Conservation (phyloP, 495 filamentous ascomycete genomes). For the Jackrogersella multiformis region DNA sequence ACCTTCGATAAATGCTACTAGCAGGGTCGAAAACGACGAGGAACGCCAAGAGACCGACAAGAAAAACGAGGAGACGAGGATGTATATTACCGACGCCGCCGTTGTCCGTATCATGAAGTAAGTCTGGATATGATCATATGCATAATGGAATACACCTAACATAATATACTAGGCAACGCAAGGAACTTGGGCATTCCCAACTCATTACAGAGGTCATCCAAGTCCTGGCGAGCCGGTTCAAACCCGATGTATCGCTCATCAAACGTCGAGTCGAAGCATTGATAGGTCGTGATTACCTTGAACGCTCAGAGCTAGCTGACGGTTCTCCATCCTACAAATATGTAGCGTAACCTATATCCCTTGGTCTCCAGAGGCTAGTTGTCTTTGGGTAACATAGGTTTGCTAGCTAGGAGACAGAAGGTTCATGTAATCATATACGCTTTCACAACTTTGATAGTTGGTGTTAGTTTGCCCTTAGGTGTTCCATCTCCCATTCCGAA, state of each 20-base stretch:
- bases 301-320: constrained; percentile 69
- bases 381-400: neutral
- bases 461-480: neutral
- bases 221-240: constrained; percentile 81
- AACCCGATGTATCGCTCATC: constrained; percentile 88
- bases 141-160: constrained; percentile 19
- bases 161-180: constrained; percentile 76
- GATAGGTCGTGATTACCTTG: constrained; percentile 93
- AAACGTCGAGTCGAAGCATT: constrained; percentile 94
- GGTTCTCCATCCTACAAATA: constrained; percentile 46
- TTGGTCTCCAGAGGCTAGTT: too few species aligned
- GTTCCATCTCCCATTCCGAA: neutral
- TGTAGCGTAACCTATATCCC: constrained; percentile 40
- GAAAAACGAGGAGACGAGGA: constrained; percentile 82
- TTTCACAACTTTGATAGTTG: neutral
- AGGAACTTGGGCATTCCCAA: constrained; percentile 79
- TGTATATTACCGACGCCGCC: constrained; percentile 83
- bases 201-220: constrained; percentile 86
- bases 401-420: neutral
- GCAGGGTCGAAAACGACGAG: constrained; percentile 83
- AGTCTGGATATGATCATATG: constrained; percentile 39
- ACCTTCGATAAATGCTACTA: constrained; percentile 73
- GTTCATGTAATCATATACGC: neutral
- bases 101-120: constrained; percentile 98
- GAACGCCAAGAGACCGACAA: constrained; percentile 89